These are phyloP conservation scores for Neurospora sp. DNA, from an alignment of 495 filamentous ascomycete genomes.

Conservation along the genomic window DNA sequence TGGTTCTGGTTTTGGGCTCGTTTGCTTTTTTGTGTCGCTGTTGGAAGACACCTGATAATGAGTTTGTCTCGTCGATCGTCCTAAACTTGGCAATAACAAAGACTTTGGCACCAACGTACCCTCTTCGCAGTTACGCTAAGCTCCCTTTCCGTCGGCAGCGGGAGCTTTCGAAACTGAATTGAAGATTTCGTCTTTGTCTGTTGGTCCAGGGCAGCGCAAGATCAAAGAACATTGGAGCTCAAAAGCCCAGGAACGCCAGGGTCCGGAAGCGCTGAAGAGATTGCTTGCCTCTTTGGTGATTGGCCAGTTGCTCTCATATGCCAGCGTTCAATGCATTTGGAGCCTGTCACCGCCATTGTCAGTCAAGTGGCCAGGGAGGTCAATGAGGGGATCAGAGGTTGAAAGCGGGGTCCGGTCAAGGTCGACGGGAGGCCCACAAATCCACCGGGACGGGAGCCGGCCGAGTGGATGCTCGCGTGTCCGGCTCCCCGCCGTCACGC, in stretches of 20 bases:
- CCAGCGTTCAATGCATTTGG: background rate
- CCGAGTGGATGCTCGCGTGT: background rate
- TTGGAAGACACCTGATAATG: background rate
- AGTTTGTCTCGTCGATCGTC: background rate
- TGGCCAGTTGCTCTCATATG: background rate
- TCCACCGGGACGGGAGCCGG: background rate
- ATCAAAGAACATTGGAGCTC: background rate
- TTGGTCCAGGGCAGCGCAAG: background rate
- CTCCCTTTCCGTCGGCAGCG: background rate
- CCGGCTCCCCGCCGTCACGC: background rate
- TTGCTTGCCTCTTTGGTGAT: background rate
- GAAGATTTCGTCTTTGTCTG: background rate
- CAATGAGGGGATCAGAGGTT: background rate
- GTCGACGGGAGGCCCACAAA: background rate
- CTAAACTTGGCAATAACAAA: background rate
- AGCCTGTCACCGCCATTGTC: background rate
- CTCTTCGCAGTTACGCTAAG: background rate
- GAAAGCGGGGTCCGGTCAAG: background rate
- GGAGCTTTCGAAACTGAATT: background rate
- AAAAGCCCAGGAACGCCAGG: background rate
- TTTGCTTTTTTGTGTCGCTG: background rate
- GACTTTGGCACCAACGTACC: background rate
- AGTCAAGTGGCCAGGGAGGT: background rate
- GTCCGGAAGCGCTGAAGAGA: background rate
- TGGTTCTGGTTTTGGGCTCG: background rate